Evolutionary conservation across 2,329 filamentous ascomycete species (phyloP).

Genomic region (Pseudocercospora pini-densiflorae): DNA sequence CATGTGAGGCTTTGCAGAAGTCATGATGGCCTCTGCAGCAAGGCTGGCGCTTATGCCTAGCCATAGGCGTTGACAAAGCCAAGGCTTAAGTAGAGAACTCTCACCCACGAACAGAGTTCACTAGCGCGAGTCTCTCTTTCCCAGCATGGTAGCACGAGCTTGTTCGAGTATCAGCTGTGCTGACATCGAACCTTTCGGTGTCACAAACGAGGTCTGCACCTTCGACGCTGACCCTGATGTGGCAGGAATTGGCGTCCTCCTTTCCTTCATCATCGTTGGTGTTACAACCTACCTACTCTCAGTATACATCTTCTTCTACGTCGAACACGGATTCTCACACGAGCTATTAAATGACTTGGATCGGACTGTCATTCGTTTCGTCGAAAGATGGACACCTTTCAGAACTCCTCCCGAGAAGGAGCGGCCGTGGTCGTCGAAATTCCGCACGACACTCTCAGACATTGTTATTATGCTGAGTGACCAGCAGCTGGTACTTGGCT

Average conservation of each 20-base stretch:
- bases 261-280: conserved; percentile 7
- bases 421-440: not conserved
- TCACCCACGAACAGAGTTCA: too few relatives aligned
- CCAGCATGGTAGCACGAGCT: not conserved
- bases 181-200: not conserved
- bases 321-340: not conserved
- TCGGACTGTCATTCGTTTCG: not conserved
- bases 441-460: not conserved
- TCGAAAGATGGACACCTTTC: not conserved
- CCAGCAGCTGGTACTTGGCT: conserved; percentile 5
- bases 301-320: conserved; percentile 1
- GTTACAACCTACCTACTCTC: not conserved
- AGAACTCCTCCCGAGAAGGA: not conserved
- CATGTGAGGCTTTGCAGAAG: too few relatives aligned
- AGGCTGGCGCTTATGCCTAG: too few relatives aligned
- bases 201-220: not conserved
- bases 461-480: conserved; percentile 4
- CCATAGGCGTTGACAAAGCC: too few relatives aligned
- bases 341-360: not conserved
- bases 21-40: too few relatives aligned
- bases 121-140: too few relatives aligned
- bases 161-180: not conserved
- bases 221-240: not conserved
- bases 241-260: conserved; percentile 2
- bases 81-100: too few relatives aligned